Evolutionary conservation across 768 basidiomycete genomes (phyloP), one percentile per base, ranked within the genome.

Genomic region (Gloeopeniophorella convolvens): DNA sequence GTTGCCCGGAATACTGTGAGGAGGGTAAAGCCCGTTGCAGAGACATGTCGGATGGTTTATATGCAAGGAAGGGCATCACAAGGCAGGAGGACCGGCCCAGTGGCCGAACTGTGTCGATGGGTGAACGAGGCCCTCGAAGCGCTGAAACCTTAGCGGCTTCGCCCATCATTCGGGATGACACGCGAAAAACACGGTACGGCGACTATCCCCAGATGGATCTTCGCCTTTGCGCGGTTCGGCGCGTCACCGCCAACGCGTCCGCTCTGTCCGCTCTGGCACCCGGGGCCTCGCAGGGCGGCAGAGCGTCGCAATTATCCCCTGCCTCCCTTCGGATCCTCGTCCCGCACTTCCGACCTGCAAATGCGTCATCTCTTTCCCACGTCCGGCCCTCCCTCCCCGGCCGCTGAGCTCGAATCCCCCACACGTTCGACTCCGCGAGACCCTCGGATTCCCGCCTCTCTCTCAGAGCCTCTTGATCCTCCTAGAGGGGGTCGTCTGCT

Each of bases 31-130:
- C 18, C 16, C 20, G 24, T 39, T 31, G 21, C 8, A 27, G 18
- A 26, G 31, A 44, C 46, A 48, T 54, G 45, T 13, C 15, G 30
- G 28, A 42, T 21, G 31, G 41, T 42, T 48, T 53, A 54, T 54
- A 54, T 44, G 46, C 48, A 53, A 48, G 18, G 1, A 21, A 33
- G 43, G n/a, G 41, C 39, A 45, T 34, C 24, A 13, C 10, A 39
- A 23, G 18, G 26, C 21, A 43, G 35, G 42, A 27, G 13, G n/a
- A 16, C 48, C 52, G 52, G 52, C 18, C 52, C 52, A 3, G 36
- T 43, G 21, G 39, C 52, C 52, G 52, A 54, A 53, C 32, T 9
- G 18, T 5, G 36, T 12, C 7, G 45, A 42, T n/a, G 16, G 26
- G 41, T 26, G 46, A 36, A 31, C 15, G 51, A 35, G 37, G 23